A percentile compares a stretch with the other conserved stretches of the same genome.
phyloP scores from a whole-genome alignment of 306 rosid species.

The Pyrus pyrifolia region DNA sequence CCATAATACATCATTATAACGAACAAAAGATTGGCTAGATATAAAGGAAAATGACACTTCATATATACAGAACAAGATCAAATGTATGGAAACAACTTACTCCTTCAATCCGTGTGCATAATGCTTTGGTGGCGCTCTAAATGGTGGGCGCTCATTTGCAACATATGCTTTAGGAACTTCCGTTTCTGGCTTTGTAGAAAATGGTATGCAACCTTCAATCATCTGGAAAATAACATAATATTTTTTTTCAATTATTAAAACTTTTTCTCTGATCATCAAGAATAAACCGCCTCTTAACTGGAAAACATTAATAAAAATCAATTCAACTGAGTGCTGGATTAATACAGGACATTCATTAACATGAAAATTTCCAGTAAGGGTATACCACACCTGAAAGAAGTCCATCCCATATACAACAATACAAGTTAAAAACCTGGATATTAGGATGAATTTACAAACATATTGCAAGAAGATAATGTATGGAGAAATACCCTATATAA shows the following conservation, averaged over 20 bases:
- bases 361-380: background rate
- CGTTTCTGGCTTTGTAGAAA: slow-evolving; percentile 44
- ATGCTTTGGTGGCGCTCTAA: slow-evolving; percentile 64
- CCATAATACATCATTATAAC: background rate
- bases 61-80: background rate
- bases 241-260: slow-evolving; percentile 10
- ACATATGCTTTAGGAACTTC: slow-evolving; percentile 71
- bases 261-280: background rate
- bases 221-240: slow-evolving; percentile 42
- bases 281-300: background rate
- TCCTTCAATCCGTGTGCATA: slow-evolving; percentile 71
- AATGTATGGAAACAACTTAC: slow-evolving; percentile 32
- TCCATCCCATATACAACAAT: background rate
- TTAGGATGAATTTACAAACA: background rate
- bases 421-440: background rate
- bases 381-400: background rate
- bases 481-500: background rate
- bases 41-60: background rate
- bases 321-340: background rate
- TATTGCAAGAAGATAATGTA: background rate
- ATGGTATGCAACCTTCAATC: slow-evolving; percentile 87
- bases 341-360: background rate
- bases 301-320: background rate
- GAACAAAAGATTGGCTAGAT: background rate
- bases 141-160: slow-evolving; percentile 74